Evolutionary conservation across 2,329 filamentous ascomycete species (phyloP), one percentile per base, ranked within the genome.

Genomic region (Cadophora sp.): DNA sequence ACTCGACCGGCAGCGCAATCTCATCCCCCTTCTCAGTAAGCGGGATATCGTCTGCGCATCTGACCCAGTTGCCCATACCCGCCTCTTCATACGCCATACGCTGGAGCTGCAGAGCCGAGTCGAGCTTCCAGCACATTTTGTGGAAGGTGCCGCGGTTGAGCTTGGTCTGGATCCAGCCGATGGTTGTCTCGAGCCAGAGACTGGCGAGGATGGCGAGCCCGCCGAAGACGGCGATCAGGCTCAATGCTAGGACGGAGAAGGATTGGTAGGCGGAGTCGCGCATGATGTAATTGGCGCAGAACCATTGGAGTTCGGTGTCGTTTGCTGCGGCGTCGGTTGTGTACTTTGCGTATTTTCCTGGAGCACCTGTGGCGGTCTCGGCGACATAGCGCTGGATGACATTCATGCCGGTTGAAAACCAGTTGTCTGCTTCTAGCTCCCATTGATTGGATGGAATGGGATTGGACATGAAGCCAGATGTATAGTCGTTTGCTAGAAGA

Each of bases 71-170:
- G 6, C 62, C 62, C 14, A 55, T 26, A 16, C 62, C 62, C 1
- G 62, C 48, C 29, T 64, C 62, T 43, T 64, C 62, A 14, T 40
- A 64, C 12, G 62, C 62, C 62, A 64, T 64, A 8, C 62, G 29
- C 29, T 55, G 62, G 11, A 64, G 50, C 11, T 64, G 62, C 7
- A 55, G 50, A 2, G 50, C 62, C 2, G 62, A 64, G 22, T 64
- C 48, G 22, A 64, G 62, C 24, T 37, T 64, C 62, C 62, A 64
- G 31, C 53, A 64, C 29, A 64, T 37, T 6, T 40, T 24, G 16
- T 31, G 62, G 22, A 40, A 43, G 24, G 26, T 8, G 7, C 62
- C 62, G 16, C 62, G 29, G 24, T 64, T 55, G 29, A 22, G 53
- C 8, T 40, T 24, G 19, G 31, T 43, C 4, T 55, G 62, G n/a